Conservation (phyloP, 2,329 filamentous ascomycete genomes). For the Ophiostoma fasciatum region DNA sequence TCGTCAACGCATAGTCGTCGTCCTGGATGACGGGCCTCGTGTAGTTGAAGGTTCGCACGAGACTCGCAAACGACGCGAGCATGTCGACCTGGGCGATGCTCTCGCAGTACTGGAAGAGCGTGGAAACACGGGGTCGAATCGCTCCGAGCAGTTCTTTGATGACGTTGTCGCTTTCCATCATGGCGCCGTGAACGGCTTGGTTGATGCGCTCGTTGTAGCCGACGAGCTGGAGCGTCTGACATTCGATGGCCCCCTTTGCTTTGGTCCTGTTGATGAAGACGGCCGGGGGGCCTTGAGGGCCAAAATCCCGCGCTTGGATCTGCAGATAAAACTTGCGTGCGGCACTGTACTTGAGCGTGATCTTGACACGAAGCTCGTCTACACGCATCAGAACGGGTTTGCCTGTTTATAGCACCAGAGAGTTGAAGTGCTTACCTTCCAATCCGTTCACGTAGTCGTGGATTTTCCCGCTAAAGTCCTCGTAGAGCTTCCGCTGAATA, state of each 20-base stretch:
- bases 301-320: slow-evolving; percentile 46
- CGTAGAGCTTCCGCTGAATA: slow-evolving; percentile 56
- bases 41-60: slow-evolving; percentile 43
- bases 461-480: slow-evolving; percentile 68
- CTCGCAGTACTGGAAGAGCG: slow-evolving; percentile 73
- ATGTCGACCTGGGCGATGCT: slow-evolving; percentile 79
- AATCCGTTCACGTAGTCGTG: slow-evolving; percentile 39
- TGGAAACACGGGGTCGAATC: slow-evolving; percentile 56
- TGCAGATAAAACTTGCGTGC: slow-evolving; percentile 68
- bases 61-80: slow-evolving; percentile 60
- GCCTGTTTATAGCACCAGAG: no score
- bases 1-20: slow-evolving; percentile 51
- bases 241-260: slow-evolving; percentile 67
- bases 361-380: slow-evolving; percentile 6
- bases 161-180: slow-evolving; percentile 66
- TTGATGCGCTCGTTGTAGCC: slow-evolving; percentile 67
- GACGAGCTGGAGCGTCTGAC: slow-evolving; percentile 70
- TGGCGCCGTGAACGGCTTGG: slow-evolving; percentile 70
- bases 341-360: slow-evolving; percentile 54
- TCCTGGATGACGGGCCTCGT: slow-evolving; percentile 53
- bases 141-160: slow-evolving; percentile 56
- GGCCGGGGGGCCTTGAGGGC: slow-evolving; percentile 25
- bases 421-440: slow-evolving; percentile 35
- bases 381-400: neutral
- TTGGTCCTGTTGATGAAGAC: slow-evolving; percentile 60